These are phyloP conservation scores for Phytophthora idaei DNA, from an alignment of 352 stramenopile species.

Conservation along the genomic window DNA sequence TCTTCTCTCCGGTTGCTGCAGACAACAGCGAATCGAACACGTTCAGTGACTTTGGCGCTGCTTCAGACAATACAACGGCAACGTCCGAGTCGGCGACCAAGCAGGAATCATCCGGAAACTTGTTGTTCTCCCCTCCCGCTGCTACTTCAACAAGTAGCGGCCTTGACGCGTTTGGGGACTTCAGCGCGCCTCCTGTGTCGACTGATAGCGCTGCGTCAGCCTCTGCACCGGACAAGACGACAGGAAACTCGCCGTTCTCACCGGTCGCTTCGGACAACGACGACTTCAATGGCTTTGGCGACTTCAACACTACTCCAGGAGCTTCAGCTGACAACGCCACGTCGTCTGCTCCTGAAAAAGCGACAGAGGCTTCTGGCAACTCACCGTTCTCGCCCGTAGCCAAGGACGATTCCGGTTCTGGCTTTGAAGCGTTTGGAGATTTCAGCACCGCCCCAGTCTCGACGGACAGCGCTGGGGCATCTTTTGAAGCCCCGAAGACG, in stretches of 20 bases:
- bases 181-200: slow-evolving; percentile 9
- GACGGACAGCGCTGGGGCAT: slow-evolving; percentile 1
- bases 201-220: slow-evolving; percentile 7
- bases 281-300: slow-evolving; percentile 32
- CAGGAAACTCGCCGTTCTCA: slow-evolving; percentile 33
- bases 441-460: slow-evolving; percentile 16
- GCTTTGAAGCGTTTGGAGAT: slow-evolving; percentile 26
- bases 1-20: slow-evolving; percentile 30
- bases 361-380: slow-evolving; percentile 5
- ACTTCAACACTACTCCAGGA: slow-evolving; percentile 30
- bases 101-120: slow-evolving; percentile 12
- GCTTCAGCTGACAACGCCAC: not conserved
- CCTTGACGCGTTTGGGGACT: slow-evolving; percentile 25
- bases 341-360: slow-evolving; percentile 5
- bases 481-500: slow-evolving; percentile 3
- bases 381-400: slow-evolving; percentile 24
- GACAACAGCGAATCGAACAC: slow-evolving; percentile 14
- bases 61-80: slow-evolving; percentile 7
- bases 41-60: slow-evolving; percentile 27
- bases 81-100: slow-evolving; percentile 14
- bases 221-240: slow-evolving; percentile 7
- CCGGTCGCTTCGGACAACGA: slow-evolving; percentile 17
- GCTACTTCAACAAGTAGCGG: slow-evolving; percentile 10
- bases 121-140: slow-evolving; percentile 24
- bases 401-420: slow-evolving; percentile 2